Conservation (phyloP, 148 eudicot genomes). For the Suaeda aralocaspica region DNA sequence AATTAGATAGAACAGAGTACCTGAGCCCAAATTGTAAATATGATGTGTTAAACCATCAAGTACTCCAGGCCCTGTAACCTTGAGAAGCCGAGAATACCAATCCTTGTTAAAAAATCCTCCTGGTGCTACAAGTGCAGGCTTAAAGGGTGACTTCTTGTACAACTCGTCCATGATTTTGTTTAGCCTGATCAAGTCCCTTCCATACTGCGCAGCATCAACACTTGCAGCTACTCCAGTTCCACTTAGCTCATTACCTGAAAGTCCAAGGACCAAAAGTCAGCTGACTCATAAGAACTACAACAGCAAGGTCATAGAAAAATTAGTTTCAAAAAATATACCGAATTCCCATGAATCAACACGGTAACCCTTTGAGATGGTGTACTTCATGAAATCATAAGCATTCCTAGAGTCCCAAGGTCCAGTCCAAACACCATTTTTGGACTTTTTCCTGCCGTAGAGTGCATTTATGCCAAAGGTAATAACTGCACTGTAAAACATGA, state of each 20-base stretch:
- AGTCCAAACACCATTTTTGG: conserved; percentile 35
- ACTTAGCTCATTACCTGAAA: conserved; percentile 82
- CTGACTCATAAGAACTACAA: neutral
- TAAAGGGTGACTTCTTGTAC: conserved; percentile 39
- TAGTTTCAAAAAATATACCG: conserved; percentile 41
- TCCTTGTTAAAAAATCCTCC: conserved; percentile 76
- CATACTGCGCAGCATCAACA: conserved; percentile 70
- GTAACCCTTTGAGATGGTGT: conserved; percentile 83
- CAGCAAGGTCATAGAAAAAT: neutral
- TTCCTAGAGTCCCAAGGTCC: conserved; percentile 85
- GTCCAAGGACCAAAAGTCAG: conserved; percentile 14
- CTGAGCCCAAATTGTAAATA: conserved; percentile 88
- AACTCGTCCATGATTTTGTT: conserved; percentile 43
- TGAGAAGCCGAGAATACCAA: conserved; percentile 73
- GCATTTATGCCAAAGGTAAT: conserved; percentile 92
- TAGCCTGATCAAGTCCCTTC: conserved; percentile 56
- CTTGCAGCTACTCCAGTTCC: conserved; percentile 77
- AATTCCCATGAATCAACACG: conserved; percentile 90
- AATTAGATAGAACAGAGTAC: conserved; percentile 33
- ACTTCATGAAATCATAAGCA: conserved; percentile 63
- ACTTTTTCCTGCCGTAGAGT: conserved; percentile 55
- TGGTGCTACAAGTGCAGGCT: conserved; percentile 72
- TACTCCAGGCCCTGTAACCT: conserved; percentile 54
- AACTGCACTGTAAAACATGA: conserved; percentile 45
- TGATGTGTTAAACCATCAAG: conserved; percentile 71